Conservation (phyloP, 345 rosid species). For the Gossypium turneri region DNA sequence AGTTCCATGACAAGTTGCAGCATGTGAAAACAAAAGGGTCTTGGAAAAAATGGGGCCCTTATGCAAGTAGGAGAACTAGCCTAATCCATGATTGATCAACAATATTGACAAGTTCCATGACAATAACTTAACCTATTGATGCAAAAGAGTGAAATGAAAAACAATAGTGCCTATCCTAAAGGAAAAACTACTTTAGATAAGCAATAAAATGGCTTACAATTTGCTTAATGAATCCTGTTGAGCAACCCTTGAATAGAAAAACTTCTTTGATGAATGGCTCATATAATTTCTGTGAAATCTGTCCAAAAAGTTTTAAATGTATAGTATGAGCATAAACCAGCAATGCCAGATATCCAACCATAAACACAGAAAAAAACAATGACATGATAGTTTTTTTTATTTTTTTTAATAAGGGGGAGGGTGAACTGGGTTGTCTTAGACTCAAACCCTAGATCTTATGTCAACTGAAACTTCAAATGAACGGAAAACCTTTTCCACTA, state of each 20-base stretch:
- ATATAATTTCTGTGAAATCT: slow-evolving; percentile 77
- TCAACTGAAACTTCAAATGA: too few relatives aligned
- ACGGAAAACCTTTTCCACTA: too few relatives aligned
- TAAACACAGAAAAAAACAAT: neutral
- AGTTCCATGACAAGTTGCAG: neutral
- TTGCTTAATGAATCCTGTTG: slow-evolving; percentile 71
- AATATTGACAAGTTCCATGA: neutral
- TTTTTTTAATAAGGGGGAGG: too few relatives aligned
- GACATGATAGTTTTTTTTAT: neutral
- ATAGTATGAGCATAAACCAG: neutral
- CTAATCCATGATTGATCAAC: slow-evolving; percentile 1
- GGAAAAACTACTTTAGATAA: neutral
- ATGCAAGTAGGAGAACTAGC: neutral
- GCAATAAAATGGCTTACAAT: slow-evolving; percentile 47
- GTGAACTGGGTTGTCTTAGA: too few relatives aligned
- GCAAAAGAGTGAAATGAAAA: neutral
- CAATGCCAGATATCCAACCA: neutral
- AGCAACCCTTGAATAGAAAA: slow-evolving; percentile 66
- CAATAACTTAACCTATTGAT: too few relatives aligned
- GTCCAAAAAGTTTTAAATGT: slow-evolving; percentile 12
- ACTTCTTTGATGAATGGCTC: slow-evolving; percentile 64
- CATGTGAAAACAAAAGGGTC: neutral
- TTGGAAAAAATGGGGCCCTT: neutral
- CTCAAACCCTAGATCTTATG: too few relatives aligned
- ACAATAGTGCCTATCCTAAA: neutral